phyloP scores from a whole-genome alignment of 768 basidiomycete genomes.

The Polyporus arcularius region DNA sequence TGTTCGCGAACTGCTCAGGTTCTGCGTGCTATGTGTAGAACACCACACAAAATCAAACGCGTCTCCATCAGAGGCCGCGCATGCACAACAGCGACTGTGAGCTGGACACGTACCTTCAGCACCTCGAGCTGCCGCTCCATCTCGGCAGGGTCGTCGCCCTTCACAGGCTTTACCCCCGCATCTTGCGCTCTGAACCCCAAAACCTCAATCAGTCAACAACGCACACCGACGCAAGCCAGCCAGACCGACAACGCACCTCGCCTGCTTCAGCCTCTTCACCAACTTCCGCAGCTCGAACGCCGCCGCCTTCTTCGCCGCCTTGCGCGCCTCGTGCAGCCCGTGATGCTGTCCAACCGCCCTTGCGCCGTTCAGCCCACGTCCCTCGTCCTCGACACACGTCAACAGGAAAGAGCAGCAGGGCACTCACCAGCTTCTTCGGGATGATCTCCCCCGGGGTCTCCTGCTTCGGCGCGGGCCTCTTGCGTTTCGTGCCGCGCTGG shows the following conservation, averaged over 20 bases:
- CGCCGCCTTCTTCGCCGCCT: conserved; percentile 80
- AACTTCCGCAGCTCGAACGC: conserved; percentile 78
- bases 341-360: conserved; percentile 56
- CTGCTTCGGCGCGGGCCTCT: neutral
- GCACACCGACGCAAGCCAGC: neutral
- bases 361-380: neutral
- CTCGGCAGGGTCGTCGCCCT: conserved; percentile 42
- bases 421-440: conserved; percentile 16
- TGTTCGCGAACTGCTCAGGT: conserved; percentile 57
- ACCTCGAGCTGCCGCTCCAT: conserved; percentile 60
- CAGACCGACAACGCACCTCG: conserved; percentile 48
- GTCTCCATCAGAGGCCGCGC: neutral
- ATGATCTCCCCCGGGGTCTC: conserved; percentile 10
- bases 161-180: conserved; percentile 28
- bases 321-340: conserved; percentile 67
- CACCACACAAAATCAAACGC: no score
- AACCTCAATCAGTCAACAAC: neutral
- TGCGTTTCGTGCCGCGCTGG: neutral
- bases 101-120: conserved; percentile 56
- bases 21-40: conserved; percentile 49
- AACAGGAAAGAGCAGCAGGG: neutral
- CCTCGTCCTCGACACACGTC: neutral
- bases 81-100: neutral
- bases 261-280: conserved; percentile 77
- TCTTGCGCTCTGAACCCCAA: conserved; percentile 30